Evolutionary conservation across 345 rosid species (phyloP), one percentile per base, ranked within the genome.

Genomic region (Murraya paniculata): DNA sequence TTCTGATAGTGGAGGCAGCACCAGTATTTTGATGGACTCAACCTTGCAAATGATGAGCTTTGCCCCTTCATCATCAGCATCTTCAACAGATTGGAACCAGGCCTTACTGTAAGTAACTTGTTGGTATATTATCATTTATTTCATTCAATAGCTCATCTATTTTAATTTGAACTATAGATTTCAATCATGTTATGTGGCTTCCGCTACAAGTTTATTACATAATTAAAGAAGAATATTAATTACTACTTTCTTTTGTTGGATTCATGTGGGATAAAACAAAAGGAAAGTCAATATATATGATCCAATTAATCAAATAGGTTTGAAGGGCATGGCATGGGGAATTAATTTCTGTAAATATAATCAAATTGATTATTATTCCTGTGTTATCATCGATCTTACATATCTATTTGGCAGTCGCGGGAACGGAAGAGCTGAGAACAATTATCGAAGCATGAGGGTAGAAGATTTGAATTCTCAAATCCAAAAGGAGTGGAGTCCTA

Each of bases 401-500:
- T 3, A 13, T 33, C 71, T 39, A 73, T 38, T 66, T 65, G 60
- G 67, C 69, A 83, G 89, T 25, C 76, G 81, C 1, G 75, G 82
- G 3, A 80, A 79, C 41, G 79, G 73, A n/a, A 83, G 84, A 80
- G 65, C 55, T 5, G 86, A 86, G 68, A 64, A 64, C 65, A 73
- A 73, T 66, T 86, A 68, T 57, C 80, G 80, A 50, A 81, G 87
- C 28, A 56, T 82, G 77, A 59, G 86, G 79, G 89, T 85, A 83
- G 94, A 87, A 81, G 89, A 89, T 72, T 84, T 89, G 79, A 89
- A 71, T 80, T 86, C 90, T 25, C 85, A 82, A 73, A 74, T 79
- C 77, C 85, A 83, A 45, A 87, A 85, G 73, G 89, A 85, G 0
- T 85, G 90, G 89, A 87, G 86, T 70, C 80, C 85, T 45, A 45